Conservation (phyloP, 768 basidiomycete genomes). For the Cytidiella melzeri region DNA sequence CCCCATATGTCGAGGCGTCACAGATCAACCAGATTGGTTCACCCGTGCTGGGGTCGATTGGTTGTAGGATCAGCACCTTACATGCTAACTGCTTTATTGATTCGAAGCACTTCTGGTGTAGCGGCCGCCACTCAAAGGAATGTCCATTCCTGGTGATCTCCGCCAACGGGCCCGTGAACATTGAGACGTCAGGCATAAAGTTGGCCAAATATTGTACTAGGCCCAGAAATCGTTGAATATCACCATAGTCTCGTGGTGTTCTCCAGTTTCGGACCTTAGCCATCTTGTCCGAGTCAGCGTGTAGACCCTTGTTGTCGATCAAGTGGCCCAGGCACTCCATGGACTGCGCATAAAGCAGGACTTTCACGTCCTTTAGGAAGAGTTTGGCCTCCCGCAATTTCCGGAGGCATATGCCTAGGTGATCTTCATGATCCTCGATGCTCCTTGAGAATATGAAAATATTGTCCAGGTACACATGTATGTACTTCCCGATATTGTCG, state of each 20-base stretch:
- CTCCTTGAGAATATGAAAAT: constrained; percentile 34
- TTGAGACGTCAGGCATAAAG: constrained; percentile 30
- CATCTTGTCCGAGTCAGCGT: constrained; percentile 33
- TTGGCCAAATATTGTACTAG: constrained; percentile 33
- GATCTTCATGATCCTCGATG: constrained; percentile 31
- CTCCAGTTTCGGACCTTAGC: too few species aligned
- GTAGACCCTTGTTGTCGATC: constrained; percentile 33
- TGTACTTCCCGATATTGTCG: too few species aligned
- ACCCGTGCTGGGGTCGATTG: constrained; percentile 7
- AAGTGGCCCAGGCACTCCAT: constrained; percentile 36
- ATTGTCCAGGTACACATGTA: too few species aligned
- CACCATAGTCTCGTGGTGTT: constrained; percentile 26
- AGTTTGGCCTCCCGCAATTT: constrained; percentile 23
- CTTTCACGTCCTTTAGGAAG: constrained; percentile 29
- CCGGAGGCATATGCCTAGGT: constrained; percentile 28
- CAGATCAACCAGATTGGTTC: constrained; percentile 18
- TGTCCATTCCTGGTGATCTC: too few species aligned
- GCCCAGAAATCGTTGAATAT: constrained; percentile 36
- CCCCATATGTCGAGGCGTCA: constrained; percentile 19
- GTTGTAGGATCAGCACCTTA: constrained; percentile 5
- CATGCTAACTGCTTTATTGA: neutral
- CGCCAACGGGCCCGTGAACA: too few species aligned
- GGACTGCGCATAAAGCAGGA: constrained; percentile 23
- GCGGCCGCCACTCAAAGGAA: too few species aligned
- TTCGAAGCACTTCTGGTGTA: too few species aligned